Percentiles rank a stretch among this genome's conserved stretches.
Conservation (phyloP, 352 stramenopile genomes). For the Thalassiosira livingstoniorum region DNA sequence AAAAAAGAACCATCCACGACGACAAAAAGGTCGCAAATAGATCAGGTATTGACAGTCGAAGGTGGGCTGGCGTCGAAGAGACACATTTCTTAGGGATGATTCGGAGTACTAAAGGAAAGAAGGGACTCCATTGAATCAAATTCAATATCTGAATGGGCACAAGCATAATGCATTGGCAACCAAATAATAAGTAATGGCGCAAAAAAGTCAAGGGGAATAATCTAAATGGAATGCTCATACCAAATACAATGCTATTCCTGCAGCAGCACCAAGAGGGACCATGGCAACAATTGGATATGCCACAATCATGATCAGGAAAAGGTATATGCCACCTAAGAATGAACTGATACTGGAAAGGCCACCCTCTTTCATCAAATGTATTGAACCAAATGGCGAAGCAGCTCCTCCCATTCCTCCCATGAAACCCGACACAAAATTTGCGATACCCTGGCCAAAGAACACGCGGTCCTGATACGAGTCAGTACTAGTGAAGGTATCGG, state of each 20-base stretch:
- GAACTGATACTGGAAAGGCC: background rate
- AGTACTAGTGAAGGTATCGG: background rate
- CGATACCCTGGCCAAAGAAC: slow-evolving; percentile 1
- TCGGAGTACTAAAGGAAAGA: background rate
- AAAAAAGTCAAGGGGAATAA: background rate
- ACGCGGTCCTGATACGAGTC: slow-evolving; percentile 2
- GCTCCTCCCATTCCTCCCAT: background rate
- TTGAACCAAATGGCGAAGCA: background rate
- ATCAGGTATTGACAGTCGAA: background rate
- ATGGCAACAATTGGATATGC: background rate
- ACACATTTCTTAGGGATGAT: slow-evolving; percentile 8
- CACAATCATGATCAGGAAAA: background rate
- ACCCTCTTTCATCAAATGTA: background rate
- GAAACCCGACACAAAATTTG: background rate
- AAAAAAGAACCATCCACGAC: background rate
- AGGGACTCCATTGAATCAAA: background rate
- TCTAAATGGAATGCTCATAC: no score
- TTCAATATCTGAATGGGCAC: background rate
- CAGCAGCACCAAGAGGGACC: background rate
- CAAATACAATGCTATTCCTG: background rate
- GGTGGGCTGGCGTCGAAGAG: background rate
- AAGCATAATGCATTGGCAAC: background rate
- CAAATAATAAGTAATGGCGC: background rate
- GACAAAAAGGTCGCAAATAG: slow-evolving; percentile 2
- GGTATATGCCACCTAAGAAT: background rate